A percentile compares a stretch with the other conserved stretches of the same genome.
Conservation (phyloP, 2,329 filamentous ascomycete genomes). For the Diplodia mutila region DNA sequence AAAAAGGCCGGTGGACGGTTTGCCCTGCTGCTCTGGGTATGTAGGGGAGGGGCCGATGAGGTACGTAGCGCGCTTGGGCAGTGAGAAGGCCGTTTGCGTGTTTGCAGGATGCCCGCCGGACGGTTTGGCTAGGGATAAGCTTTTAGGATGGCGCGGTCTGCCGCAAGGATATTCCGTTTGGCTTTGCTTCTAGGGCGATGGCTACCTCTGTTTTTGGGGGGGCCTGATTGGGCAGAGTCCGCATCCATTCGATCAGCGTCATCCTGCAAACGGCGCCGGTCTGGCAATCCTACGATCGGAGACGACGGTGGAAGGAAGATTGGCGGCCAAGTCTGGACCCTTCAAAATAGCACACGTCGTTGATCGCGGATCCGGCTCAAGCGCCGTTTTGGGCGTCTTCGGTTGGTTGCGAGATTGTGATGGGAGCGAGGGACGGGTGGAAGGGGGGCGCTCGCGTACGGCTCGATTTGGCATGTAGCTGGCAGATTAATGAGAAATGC, state of each 20-base stretch:
- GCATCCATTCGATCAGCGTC: background rate
- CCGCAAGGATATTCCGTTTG: background rate
- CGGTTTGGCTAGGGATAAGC: background rate
- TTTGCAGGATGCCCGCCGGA: background rate
- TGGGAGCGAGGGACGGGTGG: background rate
- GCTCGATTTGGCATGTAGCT: background rate
- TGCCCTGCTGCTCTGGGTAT: background rate
- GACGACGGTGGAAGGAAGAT: background rate
- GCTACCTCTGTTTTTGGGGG: background rate
- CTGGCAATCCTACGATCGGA: background rate
- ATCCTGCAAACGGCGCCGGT: slow-evolving; percentile 12
- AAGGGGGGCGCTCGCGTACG: background rate
- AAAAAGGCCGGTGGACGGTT: background rate
- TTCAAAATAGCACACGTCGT: slow-evolving; percentile 3
- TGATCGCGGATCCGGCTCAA: background rate
- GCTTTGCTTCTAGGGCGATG: background rate
- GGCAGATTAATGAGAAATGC: background rate
- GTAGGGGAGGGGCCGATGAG: too few relatives aligned
- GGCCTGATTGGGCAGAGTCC: background rate
- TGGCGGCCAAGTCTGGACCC: background rate
- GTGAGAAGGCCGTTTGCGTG: background rate
- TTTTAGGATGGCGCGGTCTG: background rate
- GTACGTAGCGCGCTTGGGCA: background rate
- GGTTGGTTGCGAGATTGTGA: slow-evolving; percentile 12
- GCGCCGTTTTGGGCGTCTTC: background rate